Evolutionary conservation across 2,329 filamentous ascomycete species (phyloP).

Genomic region (Rhynchosporium graminicola): DNA sequence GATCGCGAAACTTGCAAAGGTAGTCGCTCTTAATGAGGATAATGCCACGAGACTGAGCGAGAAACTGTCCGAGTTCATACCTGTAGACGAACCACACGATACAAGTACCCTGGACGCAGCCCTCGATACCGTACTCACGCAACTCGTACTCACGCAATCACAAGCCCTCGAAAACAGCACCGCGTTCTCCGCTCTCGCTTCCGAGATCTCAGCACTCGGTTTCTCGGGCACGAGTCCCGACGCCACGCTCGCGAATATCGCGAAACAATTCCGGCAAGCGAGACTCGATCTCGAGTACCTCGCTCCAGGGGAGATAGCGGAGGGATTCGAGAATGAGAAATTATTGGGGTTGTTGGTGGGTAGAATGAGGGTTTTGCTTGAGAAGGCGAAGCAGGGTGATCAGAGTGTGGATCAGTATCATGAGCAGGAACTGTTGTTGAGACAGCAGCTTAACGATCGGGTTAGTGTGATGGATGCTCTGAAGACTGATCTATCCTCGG

Average conservation of each 20-base stretch:
- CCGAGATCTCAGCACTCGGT: slow-evolving; percentile 51
- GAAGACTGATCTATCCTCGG: slow-evolving; percentile 43
- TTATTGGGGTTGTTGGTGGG: slow-evolving; percentile 57
- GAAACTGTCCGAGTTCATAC: slow-evolving; percentile 37
- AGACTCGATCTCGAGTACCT: slow-evolving; percentile 64
- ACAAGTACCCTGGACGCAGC: slow-evolving; percentile 36
- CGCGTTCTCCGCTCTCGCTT: slow-evolving; percentile 50
- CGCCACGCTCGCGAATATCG: slow-evolving; percentile 47
- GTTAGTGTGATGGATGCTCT: slow-evolving; percentile 54
- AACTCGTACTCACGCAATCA: slow-evolving; percentile 39
- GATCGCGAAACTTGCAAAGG: slow-evolving; percentile 32
- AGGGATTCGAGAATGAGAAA: slow-evolving; percentile 50
- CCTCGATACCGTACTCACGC: slow-evolving; percentile 38
- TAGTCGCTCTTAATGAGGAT: slow-evolving; percentile 35
- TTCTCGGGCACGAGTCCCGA: slow-evolving; percentile 53
- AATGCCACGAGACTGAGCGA: slow-evolving; percentile 33
- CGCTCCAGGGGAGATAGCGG: slow-evolving; percentile 57
- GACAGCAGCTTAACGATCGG: slow-evolving; percentile 56
- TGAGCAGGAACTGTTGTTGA: slow-evolving; percentile 54
- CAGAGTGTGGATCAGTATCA: slow-evolving; percentile 62
- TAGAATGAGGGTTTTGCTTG: slow-evolving; percentile 52
- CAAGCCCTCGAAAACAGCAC: slow-evolving; percentile 43
- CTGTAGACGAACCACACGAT: slow-evolving; percentile 32
- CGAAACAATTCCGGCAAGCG: slow-evolving; percentile 54
- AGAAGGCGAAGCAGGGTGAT: slow-evolving; percentile 50